Percentiles rank a stretch among this genome's conserved stretches.
phyloP scores from a whole-genome alignment of 73 alveolate genomes.

The Paramecium caudatum region DNA sequence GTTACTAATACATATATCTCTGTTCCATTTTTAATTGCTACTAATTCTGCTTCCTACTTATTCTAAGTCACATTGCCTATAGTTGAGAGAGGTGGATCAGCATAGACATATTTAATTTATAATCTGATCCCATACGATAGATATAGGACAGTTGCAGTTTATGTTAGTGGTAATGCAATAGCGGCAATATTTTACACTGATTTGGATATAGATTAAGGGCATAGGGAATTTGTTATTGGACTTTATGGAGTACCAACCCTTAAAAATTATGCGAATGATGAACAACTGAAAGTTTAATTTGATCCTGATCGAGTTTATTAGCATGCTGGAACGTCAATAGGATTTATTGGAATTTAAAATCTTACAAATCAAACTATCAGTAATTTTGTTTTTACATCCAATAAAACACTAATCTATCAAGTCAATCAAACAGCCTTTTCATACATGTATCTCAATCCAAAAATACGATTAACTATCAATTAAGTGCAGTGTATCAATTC shows the following conservation, averaged over 20 bases:
- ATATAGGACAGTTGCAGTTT: background rate
- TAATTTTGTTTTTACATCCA: background rate
- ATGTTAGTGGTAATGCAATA: background rate
- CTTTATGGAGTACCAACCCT: slow-evolving; percentile 8
- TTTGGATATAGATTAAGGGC: background rate
- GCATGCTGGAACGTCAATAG: background rate
- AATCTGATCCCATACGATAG: background rate
- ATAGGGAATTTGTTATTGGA: background rate
- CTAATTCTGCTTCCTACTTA: background rate
- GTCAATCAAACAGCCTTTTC: background rate
- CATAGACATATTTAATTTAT: background rate
- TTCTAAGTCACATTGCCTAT: background rate
- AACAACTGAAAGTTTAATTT: background rate
- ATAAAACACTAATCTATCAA: background rate
- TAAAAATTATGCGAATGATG: background rate
- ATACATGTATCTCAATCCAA: background rate
- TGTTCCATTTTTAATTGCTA: background rate
- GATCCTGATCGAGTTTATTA: background rate
- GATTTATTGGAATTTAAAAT: slow-evolving; percentile 2
- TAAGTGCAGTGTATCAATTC: background rate
- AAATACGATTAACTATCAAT: background rate
- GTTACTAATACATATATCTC: slow-evolving; percentile 1
- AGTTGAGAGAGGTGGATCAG: background rate
- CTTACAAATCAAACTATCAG: background rate
- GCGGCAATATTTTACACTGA: background rate